Evolutionary conservation across 192 early-diverging fungal genomes (phyloP), one percentile per base, ranked within the genome.

Genomic region (Linnemannia exigua): DNA sequence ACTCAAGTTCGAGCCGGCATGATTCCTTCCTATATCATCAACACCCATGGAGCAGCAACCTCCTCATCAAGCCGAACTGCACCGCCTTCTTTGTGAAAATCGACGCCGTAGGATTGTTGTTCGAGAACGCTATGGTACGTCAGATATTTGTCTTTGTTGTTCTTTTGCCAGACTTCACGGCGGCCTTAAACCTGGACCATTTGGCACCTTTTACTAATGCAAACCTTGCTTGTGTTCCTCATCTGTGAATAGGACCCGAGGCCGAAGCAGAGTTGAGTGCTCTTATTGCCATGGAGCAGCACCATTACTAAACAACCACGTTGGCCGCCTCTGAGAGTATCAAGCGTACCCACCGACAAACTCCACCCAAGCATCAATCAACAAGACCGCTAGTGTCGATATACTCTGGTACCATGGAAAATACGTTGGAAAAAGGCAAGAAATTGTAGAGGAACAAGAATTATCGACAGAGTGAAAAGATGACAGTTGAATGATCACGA

Each of bases 61-160:
- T 35, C 9, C 17, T 67, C 71, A 22, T 35, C 33, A 69, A 33
- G n/a, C 35, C 15, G 36, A 31, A 41, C 71, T 75, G 5, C 38
- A 70, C 0, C 48, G 28, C 3, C 35, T 50, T 5, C 5, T 75
- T 44, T 73, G 14, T 28, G 79, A 81, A 41, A 81, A 75, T 50
- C 47, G 44, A 5, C 73, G 79, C 15, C 79, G 75, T 31, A 81
- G 75, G 31, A 73, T 67, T 0, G 75, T 81, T 28, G 75, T 81
- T 17, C 79, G 79, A 1, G 79, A 74, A 46, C 72, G 73, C 54
- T 81, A 73, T 50, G 79, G 79, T 81, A 70, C 12, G 28, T 25
- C 38, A 14, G 22, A 12, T 4, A 5, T 50, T 41, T 38, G 1
- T 3, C 3, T 75, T 37, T 66, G 4, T 17, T 2, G 44, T 5